These are phyloP conservation scores for Skeletonema grethae DNA, from an alignment of 108 stramenopile species.

Conservation along the genomic window DNA sequence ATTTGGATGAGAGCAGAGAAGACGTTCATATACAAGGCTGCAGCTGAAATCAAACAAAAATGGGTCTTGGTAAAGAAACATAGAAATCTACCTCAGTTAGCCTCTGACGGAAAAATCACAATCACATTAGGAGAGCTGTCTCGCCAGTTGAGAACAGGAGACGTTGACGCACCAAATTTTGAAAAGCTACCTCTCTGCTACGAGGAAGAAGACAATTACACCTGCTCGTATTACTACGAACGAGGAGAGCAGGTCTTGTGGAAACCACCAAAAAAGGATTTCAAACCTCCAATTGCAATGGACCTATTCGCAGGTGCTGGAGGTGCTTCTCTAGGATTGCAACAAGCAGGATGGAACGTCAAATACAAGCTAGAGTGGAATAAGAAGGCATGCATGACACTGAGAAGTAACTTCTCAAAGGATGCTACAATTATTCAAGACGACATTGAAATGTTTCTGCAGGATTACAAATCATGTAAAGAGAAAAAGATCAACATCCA, in stretches of 20 bases:
- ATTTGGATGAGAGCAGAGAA: neutral
- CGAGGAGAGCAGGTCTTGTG: neutral
- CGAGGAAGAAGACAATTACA: neutral
- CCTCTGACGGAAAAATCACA: neutral
- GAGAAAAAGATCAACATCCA: neutral
- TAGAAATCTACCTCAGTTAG: neutral
- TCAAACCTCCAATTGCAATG: conserved; percentile 7
- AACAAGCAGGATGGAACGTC: conserved; percentile 26
- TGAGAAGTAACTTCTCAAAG: conserved; percentile 13
- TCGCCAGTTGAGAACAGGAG: neutral
- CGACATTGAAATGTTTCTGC: conserved; percentile 26
- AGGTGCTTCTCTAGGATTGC: conserved; percentile 26
- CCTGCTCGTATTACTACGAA: neutral
- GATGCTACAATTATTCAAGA: conserved; percentile 16
- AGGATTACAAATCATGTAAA: conserved; percentile 2
- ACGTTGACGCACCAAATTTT: neutral
- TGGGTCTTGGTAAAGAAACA: neutral
- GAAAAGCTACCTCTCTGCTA: neutral
- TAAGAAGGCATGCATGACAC: conserved; percentile 18
- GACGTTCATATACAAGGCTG: neutral
- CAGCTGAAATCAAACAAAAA: neutral
- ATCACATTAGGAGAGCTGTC: neutral
- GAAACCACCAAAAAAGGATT: neutral
- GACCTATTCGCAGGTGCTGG: conserved; percentile 50
- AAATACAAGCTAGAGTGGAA: conserved; percentile 28